Base-by-base conservation (phyloP, 805 yeast species). In the Candida oleophila region DNA sequence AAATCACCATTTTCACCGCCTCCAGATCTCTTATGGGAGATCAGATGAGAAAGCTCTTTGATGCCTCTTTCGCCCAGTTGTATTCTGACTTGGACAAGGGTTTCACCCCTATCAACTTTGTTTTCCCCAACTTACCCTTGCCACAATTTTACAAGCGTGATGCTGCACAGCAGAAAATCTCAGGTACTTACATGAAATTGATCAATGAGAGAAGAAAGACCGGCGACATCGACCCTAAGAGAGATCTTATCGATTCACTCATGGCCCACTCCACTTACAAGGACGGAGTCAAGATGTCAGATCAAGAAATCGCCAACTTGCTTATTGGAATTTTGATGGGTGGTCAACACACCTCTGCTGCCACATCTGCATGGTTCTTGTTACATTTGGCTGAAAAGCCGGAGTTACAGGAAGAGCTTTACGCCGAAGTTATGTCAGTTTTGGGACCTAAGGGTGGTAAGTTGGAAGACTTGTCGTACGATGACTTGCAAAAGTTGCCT, bases 261-360 rank as follows among this genome's bases (percentile, higher is more conserved):
- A 81, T 94, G 88, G 80, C 82, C 57, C 77, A 74, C 56, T 85
- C 91, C 37, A 82, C 88, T 49, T 94, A 94, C 73, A 91, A 89
- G 66, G 98, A 94, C 64, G 99, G 99, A 57, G 83, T 84, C 42
- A 77, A 78, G 61, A 91, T 94, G 97, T 85, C 96, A 22, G 99
- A 94, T 66, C 84, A 85, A 65, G 96, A 94, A 71, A 89, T 94
- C 61, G 94, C 98, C 42, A 87, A 91, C 69, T 76, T 94, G 66
- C 74, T 90, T 66, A 92, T 94, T 68, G 99, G 98, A 67, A 86
- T 94, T 46, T 77, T 94, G 51, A 94, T 94, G 99, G 99, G 99
- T 60, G 99, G 99, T 52, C 99, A 94, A 74, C 99, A 94, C 68
- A 94, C 99, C 22, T 87, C 96, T 52, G 94, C 98, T 38, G 80